Evolutionary conservation across 305 asterid genomes (phyloP), one percentile per base, ranked within the genome.

Genomic region (Fraxinus sp.): DNA sequence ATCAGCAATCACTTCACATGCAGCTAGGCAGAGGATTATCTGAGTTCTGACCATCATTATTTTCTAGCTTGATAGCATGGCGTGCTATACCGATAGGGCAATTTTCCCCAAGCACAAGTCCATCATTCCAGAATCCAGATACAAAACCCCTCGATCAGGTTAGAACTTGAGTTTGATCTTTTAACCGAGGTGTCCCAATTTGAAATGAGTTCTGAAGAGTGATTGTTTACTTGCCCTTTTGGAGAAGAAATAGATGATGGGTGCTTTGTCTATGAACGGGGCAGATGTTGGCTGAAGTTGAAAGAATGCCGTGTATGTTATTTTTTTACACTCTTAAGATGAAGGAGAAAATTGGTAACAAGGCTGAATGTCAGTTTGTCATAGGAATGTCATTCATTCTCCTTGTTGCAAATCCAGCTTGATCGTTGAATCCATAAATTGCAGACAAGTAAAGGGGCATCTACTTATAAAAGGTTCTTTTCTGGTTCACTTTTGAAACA

Each of bases 71-170:
- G 97, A 95, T 83, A 91, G 98, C 32, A 95, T 94, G 87, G 97
- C 96, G 30, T 94, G 92, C 90, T 92, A 95, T 89, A 90, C 97
- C 88, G 92, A 91, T 83, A 93, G 92, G 88, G 94, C 95, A 16
- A 90, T 91, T 89, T 83, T 79, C 90, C 85, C 96, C 92, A 32
- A 30, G 74, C 74, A 68, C 33, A 26, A 68, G 20, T 18, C 74
- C 20, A 4, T 71, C 46, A 71, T 57, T 90, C 97, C 44, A 72
- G 24, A 30, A 84, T 92, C 82, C 96, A 92, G 85, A 95, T 97
- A 70, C 91, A 90, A 91, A 91, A 90, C 88, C 93, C 97, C 84
- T 90, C 90, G 97, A 93, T 95, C 88, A 95, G 98, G 98, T 94
- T 73, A 81, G 84, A 35, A 33, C 14, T 32, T 80, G 55, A 71